Base-by-base conservation (phyloP, 768 basidiomycete species). In the Tephrocybe rancida region DNA sequence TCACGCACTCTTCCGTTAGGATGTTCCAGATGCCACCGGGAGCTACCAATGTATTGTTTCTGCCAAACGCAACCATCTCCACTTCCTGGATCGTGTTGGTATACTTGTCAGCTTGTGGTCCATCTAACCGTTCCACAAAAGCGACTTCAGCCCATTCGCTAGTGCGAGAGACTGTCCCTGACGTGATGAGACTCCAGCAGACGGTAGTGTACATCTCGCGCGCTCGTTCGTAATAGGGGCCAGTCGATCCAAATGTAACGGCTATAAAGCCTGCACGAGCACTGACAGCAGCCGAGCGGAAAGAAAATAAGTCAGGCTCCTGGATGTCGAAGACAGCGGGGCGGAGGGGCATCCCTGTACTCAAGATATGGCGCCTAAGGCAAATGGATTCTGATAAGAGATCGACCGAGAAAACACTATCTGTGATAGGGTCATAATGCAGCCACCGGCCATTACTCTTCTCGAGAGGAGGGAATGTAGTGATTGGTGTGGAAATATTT, bases 101-200 rank as follows among this genome's bases (percentile, higher is more conserved):
- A 37, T 44, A 52, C 13, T 44, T 34, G 35, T 52, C 43, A n/a
- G 32, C 32, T 24, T 35, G 29, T 11, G 42, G 50, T 3, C 30
- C 43, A 10, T 52, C 30, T 5, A 37, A 37, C 1, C 21, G 22
- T n/a, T 52, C 50, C 18, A 52, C 37, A 29, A 54, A 54, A 14
- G 45, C 52, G 29, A 54, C 46, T 18, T 54, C 45, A 14, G 45
- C 52, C 52, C 52, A 54, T 8, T 32, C 29, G 22, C 32, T 47
- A 8, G 52, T 45, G 5, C 45, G 29, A 14, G 52, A 54, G n/a
- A 54, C 37, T 3, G 38, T 24, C 3, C 38, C 38, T 16, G 45
- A 42, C 16, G 44, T 32, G 22, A 42, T 54, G 29, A 54, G 44
- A 21, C 52, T 54, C 52, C 52, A 54, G 19, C 52, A 54, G 27